These are phyloP conservation scores for Pisolithus sp. DNA, from an alignment of 768 basidiomycete genomes.

Conservation along the genomic window DNA sequence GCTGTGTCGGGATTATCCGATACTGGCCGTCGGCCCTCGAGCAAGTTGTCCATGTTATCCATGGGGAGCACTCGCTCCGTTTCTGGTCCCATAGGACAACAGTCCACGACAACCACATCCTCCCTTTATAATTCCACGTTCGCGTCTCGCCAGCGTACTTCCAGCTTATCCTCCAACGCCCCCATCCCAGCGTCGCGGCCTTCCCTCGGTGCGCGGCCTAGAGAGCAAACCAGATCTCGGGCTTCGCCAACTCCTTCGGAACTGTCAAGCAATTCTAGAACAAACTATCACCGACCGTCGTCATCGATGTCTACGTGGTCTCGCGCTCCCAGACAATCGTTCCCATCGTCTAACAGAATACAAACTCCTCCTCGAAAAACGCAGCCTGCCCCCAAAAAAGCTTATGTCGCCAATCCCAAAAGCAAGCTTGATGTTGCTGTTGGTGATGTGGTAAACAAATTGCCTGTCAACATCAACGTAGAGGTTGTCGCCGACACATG, in stretches of 20 bases:
- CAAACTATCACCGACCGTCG: slow-evolving; percentile 36
- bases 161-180: slow-evolving; percentile 49
- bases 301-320: slow-evolving; percentile 59
- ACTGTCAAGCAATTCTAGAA: slow-evolving; percentile 44
- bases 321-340: slow-evolving; percentile 59
- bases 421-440: slow-evolving; percentile 90
- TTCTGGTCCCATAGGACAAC: slow-evolving; percentile 55
- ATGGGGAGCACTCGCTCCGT: slow-evolving; percentile 54
- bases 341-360: slow-evolving; percentile 37
- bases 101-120: slow-evolving; percentile 26
- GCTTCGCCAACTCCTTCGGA: slow-evolving; percentile 64
- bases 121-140: slow-evolving; percentile 59
- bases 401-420: slow-evolving; percentile 83
- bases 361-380: slow-evolving; percentile 44
- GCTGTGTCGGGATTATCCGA: slow-evolving; percentile 43
- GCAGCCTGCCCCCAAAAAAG: slow-evolving; percentile 42
- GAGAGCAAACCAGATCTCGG: slow-evolving; percentile 39
- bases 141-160: slow-evolving; percentile 78
- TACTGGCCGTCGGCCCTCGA: slow-evolving; percentile 45
- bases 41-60: slow-evolving; percentile 43
- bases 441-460: slow-evolving; percentile 83
- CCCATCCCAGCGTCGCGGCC: slow-evolving; percentile 28
- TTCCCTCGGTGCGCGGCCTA: slow-evolving; percentile 30
- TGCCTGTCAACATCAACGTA: slow-evolving; percentile 78
- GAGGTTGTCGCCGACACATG: slow-evolving; percentile 79